Evolutionary conservation across 495 filamentous ascomycete species (phyloP).

Genomic region (Symbiotaphrina buchneri): DNA sequence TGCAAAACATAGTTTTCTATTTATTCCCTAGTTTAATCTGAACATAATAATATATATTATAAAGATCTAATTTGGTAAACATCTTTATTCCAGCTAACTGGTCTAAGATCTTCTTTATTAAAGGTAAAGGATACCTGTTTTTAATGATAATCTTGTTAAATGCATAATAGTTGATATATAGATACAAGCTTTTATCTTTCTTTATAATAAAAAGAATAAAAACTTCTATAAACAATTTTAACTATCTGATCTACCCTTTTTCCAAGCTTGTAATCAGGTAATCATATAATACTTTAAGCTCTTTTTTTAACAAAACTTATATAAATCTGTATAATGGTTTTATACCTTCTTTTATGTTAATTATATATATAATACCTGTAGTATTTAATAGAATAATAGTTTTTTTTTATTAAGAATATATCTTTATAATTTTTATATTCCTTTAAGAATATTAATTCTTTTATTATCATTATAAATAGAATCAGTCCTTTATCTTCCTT

Average conservation of each 20-base stretch:
- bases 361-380: too few species aligned
- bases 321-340: background rate
- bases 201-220: background rate
- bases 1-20: too few species aligned
- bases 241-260: background rate
- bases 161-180: background rate
- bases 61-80: background rate
- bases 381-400: too few species aligned
- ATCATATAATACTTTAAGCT: background rate
- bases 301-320: background rate
- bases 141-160: background rate
- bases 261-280: background rate
- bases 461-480: too few species aligned
- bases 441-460: too few species aligned
- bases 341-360: background rate
- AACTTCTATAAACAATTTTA: background rate
- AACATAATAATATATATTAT: background rate
- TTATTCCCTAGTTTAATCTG: background rate
- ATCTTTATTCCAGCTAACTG: background rate
- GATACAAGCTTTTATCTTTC: background rate
- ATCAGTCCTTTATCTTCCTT: too few species aligned
- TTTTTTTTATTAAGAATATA: too few species aligned
- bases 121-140: background rate
- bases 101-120: background rate
- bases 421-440: too few species aligned